Percentiles rank a stretch among this genome's conserved stretches.
These are phyloP conservation scores for Echites panduratus DNA, from an alignment of 257 asterid species.

Conservation along the genomic window DNA sequence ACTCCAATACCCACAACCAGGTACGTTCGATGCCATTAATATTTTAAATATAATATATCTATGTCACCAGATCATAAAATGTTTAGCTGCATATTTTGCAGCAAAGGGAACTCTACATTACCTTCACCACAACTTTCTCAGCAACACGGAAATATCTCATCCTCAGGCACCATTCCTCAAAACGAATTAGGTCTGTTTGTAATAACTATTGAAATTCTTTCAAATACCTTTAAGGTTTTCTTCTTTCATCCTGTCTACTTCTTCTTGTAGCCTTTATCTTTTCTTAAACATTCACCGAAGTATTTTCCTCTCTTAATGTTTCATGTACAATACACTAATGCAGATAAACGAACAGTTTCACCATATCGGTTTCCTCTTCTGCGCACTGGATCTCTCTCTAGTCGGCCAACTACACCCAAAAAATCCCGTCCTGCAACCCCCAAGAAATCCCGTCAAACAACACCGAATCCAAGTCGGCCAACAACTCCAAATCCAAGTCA, in stretches of 20 bases:
- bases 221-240: background rate
- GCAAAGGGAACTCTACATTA: slow-evolving; percentile 46
- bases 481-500: slow-evolving; percentile 3
- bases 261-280: background rate
- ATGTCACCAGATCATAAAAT: background rate
- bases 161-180: slow-evolving; percentile 37
- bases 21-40: slow-evolving; percentile 23
- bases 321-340: background rate
- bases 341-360: slow-evolving; percentile 71
- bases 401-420: slow-evolving; percentile 70
- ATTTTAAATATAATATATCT: too few relatives aligned
- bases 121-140: slow-evolving; percentile 49
- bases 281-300: background rate
- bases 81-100: slow-evolving; percentile 20
- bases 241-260: background rate
- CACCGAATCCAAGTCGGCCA: slow-evolving; percentile 43
- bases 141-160: slow-evolving; percentile 44
- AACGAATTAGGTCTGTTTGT: slow-evolving; percentile 54
- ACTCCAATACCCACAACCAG: slow-evolving; percentile 46
- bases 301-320: background rate
- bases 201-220: background rate
- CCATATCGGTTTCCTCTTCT: slow-evolving; percentile 79
- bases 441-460: slow-evolving; percentile 52
- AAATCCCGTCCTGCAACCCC: slow-evolving; percentile 68
- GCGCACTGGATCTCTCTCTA: slow-evolving; percentile 63